Percentiles rank a stretch among this genome's conserved stretches.
Evolutionary conservation across 495 filamentous ascomycete species (phyloP).

Genomic region (Aspergillus diversus): DNA sequence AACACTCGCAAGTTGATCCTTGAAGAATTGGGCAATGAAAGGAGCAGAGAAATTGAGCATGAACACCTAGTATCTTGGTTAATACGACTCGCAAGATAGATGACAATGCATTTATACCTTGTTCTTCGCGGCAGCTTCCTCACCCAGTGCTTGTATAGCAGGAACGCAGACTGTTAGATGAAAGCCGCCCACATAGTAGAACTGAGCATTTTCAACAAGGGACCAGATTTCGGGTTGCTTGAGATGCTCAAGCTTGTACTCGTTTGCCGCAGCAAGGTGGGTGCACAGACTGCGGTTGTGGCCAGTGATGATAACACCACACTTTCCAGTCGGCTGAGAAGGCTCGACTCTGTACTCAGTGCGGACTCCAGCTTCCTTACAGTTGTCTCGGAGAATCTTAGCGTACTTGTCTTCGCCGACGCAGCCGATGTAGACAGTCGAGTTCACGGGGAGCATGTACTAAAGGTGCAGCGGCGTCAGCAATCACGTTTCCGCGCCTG

Average conservation of each 20-base stretch:
- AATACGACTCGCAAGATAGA: background rate
- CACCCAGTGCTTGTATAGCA: constrained; percentile 82
- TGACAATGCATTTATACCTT: constrained; percentile 56
- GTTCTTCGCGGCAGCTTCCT: constrained; percentile 85
- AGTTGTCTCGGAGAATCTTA: constrained; percentile 78
- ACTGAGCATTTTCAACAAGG: constrained; percentile 81
- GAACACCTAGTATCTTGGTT: constrained; percentile 58
- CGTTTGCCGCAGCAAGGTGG: constrained; percentile 93
- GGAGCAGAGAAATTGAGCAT: constrained; percentile 89
- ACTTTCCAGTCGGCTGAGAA: constrained; percentile 82
- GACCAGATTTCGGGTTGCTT: constrained; percentile 89
- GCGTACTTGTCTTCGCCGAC: constrained; percentile 92
- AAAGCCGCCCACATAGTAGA: constrained; percentile 93
- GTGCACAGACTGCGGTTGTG: constrained; percentile 93
- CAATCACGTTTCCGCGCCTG: background rate
- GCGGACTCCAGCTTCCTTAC: constrained; percentile 78
- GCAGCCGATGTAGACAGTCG: constrained; percentile 89
- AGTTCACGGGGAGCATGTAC: constrained; percentile 88
- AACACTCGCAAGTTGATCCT: constrained; percentile 84
- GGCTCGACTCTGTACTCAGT: constrained; percentile 93
- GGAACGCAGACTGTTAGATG: constrained; percentile 87
- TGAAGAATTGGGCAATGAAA: constrained; percentile 97
- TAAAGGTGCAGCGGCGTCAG: constrained; percentile 34
- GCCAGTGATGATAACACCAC: constrained; percentile 95
- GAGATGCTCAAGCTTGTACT: constrained; percentile 93